Conservation (phyloP, 225 moss, liverwort and hornwort species). For the Pleurozium schreberi region DNA sequence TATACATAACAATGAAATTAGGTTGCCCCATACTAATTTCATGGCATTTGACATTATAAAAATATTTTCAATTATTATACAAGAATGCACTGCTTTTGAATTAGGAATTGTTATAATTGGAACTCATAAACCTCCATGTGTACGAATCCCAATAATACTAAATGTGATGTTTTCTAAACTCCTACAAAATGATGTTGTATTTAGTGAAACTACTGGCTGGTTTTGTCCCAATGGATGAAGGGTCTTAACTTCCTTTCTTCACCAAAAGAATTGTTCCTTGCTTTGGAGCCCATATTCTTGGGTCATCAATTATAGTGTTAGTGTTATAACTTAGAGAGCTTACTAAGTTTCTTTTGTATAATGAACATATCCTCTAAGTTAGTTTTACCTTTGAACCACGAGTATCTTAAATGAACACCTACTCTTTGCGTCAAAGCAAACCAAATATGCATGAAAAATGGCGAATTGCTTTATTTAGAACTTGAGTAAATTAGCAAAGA, state of each 20-base stretch:
- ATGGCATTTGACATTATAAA: too few species aligned
- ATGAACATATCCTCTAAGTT: neutral
- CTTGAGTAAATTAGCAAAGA: too few species aligned
- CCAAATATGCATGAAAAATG: too few species aligned
- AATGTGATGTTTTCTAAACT: neutral
- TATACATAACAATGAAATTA: too few species aligned
- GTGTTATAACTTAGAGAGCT: too few species aligned
- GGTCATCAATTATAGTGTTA: neutral
- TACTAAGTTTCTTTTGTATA: neutral
- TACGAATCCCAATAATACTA: too few species aligned
- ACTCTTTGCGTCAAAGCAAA: too few species aligned
- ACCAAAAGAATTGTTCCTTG: neutral
- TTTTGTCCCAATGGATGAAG: neutral
- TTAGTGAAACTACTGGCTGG: neutral
- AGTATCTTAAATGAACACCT: neutral
- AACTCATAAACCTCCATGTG: too few species aligned
- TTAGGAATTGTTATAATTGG: too few species aligned
- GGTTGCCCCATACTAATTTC: too few species aligned
- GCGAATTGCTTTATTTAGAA: too few species aligned
- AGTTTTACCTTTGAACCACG: neutral
- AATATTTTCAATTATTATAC: too few species aligned
- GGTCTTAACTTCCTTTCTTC: neutral
- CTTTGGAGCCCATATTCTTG: neutral
- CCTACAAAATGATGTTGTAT: neutral
- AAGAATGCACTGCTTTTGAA: neutral